Evolutionary conservation across 495 filamentous ascomycete genomes (phyloP), one percentile per base, ranked within the genome.

Genomic region (Trichocladium uniseriatum): DNA sequence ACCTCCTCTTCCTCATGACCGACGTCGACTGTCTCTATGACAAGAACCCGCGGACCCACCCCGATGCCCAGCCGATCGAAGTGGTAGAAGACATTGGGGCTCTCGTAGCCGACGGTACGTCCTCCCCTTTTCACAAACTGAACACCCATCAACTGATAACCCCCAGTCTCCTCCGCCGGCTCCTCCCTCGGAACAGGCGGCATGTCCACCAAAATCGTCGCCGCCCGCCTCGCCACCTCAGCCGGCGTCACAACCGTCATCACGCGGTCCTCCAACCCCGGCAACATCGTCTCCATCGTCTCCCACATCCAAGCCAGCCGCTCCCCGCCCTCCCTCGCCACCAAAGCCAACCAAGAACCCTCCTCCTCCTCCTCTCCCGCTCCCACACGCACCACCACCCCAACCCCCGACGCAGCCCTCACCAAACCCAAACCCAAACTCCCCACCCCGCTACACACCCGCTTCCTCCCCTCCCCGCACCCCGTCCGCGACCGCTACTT

Each of bases 1-100:
- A 98, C 63, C 91, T 95, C 56, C 79, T 98, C 13, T 98, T 98
- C 67, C 74, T 98, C 37, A 98, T 98, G 92, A 98, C 92, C 9
- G 92, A 98, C 61, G 92, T 98, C 36, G 92, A 98, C 62, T 96
- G 89, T 59, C 74, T 98, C 14, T 98, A 97, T 65, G 89, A 94
- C 60, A 89, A 91, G 56, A 98, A 98, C 54, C 92, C 92, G 0
- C 76, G 92, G 15, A 84, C 77, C 8, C 69, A 94, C 54, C 81
- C 87, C 1, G 84, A 95, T 53, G 92, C 92, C 15, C 73, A 84
- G 59, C 80, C 92, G 1, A 95, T 98, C 54, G 86, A 94, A 55
- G 84, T 95, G 1, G 89, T 98, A 6, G 84, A 92, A 40, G 90
- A 97, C 59, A 94, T 97, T 37, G 71, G 76, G 0, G 75, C 79